These are phyloP conservation scores for Botrytis squamosa DNA, from an alignment of 2,329 filamentous ascomycete genomes.

Conservation along the genomic window DNA sequence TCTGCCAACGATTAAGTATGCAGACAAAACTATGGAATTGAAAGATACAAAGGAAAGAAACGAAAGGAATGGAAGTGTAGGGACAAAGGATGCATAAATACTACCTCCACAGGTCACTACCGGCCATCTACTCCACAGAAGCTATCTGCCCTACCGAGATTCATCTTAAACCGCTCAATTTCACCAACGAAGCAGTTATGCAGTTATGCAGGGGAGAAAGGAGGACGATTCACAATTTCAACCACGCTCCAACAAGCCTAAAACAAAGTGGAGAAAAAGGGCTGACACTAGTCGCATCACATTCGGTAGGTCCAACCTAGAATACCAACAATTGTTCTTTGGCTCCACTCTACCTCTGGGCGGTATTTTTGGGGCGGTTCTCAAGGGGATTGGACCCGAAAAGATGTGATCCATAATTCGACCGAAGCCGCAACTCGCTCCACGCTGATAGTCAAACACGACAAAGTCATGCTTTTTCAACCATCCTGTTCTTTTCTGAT, in stretches of 20 bases:
- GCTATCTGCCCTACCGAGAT: constrained; percentile 9
- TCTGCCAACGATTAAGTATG: background rate
- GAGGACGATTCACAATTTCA: background rate
- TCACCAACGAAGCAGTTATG: constrained; percentile 1
- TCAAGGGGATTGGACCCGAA: background rate
- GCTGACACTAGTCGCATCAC: constrained; percentile 1
- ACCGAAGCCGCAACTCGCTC: background rate
- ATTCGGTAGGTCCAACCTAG: background rate
- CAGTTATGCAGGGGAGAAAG: constrained; percentile 8
- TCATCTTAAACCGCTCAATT: constrained; percentile 2
- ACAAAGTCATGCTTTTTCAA: background rate
- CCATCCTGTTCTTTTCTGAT: background rate
- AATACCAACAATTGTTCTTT: constrained; percentile 6
- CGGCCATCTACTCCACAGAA: constrained; percentile 3
- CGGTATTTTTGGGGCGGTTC: background rate
- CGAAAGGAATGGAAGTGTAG: background rate
- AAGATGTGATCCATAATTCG: background rate
- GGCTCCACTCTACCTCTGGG: constrained; percentile 7
- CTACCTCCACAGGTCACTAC: background rate
- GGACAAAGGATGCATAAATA: constrained; percentile 2
- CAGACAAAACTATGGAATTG: background rate
- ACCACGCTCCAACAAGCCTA: constrained; percentile 6
- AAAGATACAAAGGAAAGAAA: background rate
- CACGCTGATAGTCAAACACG: background rate
- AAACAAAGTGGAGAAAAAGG: constrained; percentile 11